These are phyloP conservation scores for Pterocarpus santalinus DNA, from an alignment of 306 rosid species.

Conservation along the genomic window DNA sequence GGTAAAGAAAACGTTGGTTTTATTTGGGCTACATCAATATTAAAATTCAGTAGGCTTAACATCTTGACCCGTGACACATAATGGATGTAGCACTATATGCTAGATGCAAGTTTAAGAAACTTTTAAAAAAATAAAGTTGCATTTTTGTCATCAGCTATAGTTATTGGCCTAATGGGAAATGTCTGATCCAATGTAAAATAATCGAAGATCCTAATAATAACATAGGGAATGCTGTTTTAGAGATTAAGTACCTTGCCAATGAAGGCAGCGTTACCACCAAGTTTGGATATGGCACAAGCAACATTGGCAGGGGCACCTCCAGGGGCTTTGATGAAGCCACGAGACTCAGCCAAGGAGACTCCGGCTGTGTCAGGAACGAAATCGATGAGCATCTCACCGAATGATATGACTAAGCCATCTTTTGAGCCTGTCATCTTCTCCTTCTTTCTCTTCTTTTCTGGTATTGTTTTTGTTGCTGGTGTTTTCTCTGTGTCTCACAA, in stretches of 20 bases:
- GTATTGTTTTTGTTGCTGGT: neutral
- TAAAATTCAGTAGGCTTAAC: too few species aligned
- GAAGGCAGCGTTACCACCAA: constrained; percentile 73
- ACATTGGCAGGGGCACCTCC: constrained; percentile 85
- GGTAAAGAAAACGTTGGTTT: neutral
- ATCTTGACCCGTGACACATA: too few species aligned
- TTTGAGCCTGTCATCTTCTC: constrained; percentile 51
- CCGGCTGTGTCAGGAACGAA: constrained; percentile 71
- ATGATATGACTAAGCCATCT: constrained; percentile 56
- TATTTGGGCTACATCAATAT: too few species aligned
- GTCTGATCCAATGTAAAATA: neutral
- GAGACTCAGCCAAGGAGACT: constrained; percentile 72
- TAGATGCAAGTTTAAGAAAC: too few species aligned
- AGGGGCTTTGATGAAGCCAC: constrained; percentile 71
- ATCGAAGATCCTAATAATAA: neutral
- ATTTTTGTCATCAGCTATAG: too few species aligned
- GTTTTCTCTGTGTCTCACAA: constrained; percentile 17
- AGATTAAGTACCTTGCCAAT: constrained; percentile 62
- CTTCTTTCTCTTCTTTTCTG: neutral
- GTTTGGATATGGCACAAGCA: constrained; percentile 75
- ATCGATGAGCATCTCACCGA: constrained; percentile 82
- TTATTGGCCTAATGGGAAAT: too few species aligned
- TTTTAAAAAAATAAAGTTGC: too few species aligned
- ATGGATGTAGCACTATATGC: too few species aligned
- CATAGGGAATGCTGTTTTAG: neutral